Evolutionary conservation across 768 basidiomycete species (phyloP).

Genomic region (Gymnopilus junonius): DNA sequence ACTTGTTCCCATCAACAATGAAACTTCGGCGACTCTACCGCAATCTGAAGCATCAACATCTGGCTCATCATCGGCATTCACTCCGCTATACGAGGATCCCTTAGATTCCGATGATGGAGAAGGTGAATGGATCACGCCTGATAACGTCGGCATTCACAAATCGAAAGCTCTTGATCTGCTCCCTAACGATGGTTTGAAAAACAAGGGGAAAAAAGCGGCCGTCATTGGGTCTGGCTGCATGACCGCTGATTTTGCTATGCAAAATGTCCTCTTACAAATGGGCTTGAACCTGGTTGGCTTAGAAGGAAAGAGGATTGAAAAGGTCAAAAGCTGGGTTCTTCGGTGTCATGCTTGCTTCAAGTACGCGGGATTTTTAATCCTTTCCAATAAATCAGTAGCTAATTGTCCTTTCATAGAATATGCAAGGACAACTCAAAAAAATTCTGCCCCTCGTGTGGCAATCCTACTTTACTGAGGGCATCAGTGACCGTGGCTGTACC

Average conservation of each 20-base stretch:
- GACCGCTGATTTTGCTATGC: conserved; percentile 99
- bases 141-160: conserved; percentile 85
- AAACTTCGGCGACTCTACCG: not conserved
- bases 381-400: conserved; percentile 1
- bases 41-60: conserved; percentile 17
- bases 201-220: conserved; percentile 43
- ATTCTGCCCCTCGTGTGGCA: conserved; percentile 98
- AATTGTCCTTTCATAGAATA: conserved; percentile 54
- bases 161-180: conserved; percentile 85
- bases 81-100: conserved; percentile 72
- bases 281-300: conserved; percentile 86
- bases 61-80: conserved; percentile 24
- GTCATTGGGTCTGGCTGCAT: conserved; percentile 81
- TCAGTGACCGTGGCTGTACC: conserved; percentile 86
- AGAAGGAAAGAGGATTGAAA: conserved; percentile 89
- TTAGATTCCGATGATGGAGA: conserved; percentile 81
- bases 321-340: conserved; percentile 94
- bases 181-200: conserved; percentile 51
- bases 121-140: conserved; percentile 97
- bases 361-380: conserved; percentile 65
- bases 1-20: conserved; percentile 39
- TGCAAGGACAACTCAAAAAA: conserved; percentile 95
- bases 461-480: conserved; percentile 85
- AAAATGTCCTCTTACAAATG: conserved; percentile 96
- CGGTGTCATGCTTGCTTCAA: conserved; percentile 99